phyloP scores from a whole-genome alignment of 1,139 yeast species.

The Blastobotrys buckinghamii region DNA sequence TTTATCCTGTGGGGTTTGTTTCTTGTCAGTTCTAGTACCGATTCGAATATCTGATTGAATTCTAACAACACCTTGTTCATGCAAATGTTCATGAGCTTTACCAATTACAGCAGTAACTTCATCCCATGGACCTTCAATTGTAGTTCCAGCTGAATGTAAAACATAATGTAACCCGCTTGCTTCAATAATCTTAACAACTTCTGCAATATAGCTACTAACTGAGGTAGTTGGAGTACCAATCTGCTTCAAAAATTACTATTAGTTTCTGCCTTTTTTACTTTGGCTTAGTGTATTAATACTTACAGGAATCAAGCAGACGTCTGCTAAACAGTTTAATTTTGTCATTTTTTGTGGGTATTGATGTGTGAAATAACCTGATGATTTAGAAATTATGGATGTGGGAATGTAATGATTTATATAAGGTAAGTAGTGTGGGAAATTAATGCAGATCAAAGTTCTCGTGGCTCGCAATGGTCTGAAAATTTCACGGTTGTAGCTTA shows the following conservation, averaged over 20 bases:
- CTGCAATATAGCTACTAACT: constrained; percentile 72
- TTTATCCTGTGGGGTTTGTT: constrained; percentile 31
- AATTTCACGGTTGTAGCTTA: too few species aligned
- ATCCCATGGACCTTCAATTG: constrained; percentile 90
- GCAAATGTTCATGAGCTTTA: constrained; percentile 66
- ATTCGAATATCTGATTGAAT: constrained; percentile 81
- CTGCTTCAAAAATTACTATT: constrained; percentile 27
- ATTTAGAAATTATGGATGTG: background rate
- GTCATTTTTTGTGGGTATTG: constrained; percentile 34
- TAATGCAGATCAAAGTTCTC: too few species aligned
- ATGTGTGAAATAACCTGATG: background rate
- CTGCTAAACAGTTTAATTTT: constrained; percentile 65
- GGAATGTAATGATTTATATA: too few species aligned
- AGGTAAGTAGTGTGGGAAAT: too few species aligned
- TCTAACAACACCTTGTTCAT: constrained; percentile 61
- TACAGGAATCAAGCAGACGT: constrained; percentile 74
- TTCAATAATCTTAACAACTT: constrained; percentile 57
- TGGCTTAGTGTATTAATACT: constrained; percentile 18
- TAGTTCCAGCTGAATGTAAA: constrained; percentile 85
- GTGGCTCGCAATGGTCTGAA: too few species aligned
- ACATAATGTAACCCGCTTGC: constrained; percentile 58
- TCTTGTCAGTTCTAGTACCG: constrained; percentile 49
- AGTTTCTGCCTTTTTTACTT: background rate
- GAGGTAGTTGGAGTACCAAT: constrained; percentile 75
- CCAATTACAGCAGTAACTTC: constrained; percentile 78